A percentile compares a stretch with the other conserved stretches of the same genome.
These are phyloP conservation scores for Omphalotus guepiniiformis DNA, from an alignment of 768 basidiomycete genomes.

Conservation along the genomic window DNA sequence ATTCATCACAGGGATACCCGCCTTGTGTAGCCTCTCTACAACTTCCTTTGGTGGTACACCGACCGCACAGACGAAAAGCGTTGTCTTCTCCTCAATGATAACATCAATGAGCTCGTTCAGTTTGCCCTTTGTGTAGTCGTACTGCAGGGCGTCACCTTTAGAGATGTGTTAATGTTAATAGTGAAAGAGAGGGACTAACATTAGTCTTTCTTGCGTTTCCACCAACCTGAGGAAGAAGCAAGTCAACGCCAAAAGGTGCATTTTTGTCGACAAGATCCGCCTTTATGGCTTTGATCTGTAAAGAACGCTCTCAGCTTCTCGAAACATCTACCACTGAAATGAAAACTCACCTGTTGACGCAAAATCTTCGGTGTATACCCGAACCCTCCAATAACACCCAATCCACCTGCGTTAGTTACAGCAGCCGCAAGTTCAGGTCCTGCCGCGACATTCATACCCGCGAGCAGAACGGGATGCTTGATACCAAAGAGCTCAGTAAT, in stretches of 20 bases:
- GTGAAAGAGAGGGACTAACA: conserved; percentile 32
- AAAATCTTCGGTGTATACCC: conserved; percentile 83
- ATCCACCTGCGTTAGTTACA: conserved; percentile 80
- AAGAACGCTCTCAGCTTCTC: not conserved
- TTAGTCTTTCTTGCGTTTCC: conserved; percentile 90
- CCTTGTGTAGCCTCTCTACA: conserved; percentile 78
- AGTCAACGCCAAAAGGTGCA: conserved; percentile 87
- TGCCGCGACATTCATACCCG: conserved; percentile 64
- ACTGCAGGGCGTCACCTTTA: conserved; percentile 34
- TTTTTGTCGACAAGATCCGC: conserved; percentile 66
- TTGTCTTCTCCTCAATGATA: conserved; percentile 86
- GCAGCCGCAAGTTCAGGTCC: conserved; percentile 88
- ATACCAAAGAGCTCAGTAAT: conserved; percentile 86
- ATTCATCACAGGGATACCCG: conserved; percentile 88
- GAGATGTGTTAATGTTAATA: not conserved
- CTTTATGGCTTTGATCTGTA: conserved; percentile 71
- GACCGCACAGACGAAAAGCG: conserved; percentile 88
- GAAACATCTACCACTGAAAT: not conserved
- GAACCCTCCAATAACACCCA: conserved; percentile 71
- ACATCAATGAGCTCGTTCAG: conserved; percentile 81
- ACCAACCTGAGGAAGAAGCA: conserved; percentile 84
- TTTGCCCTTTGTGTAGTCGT: conserved; percentile 87
- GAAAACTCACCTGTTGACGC: conserved; percentile 58
- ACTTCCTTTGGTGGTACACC: conserved; percentile 80
- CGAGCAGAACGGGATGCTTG: conserved; percentile 83